phyloP scores from a whole-genome alignment of 2,329 filamentous ascomycete genomes.

The Canariomyces notabilis region DNA sequence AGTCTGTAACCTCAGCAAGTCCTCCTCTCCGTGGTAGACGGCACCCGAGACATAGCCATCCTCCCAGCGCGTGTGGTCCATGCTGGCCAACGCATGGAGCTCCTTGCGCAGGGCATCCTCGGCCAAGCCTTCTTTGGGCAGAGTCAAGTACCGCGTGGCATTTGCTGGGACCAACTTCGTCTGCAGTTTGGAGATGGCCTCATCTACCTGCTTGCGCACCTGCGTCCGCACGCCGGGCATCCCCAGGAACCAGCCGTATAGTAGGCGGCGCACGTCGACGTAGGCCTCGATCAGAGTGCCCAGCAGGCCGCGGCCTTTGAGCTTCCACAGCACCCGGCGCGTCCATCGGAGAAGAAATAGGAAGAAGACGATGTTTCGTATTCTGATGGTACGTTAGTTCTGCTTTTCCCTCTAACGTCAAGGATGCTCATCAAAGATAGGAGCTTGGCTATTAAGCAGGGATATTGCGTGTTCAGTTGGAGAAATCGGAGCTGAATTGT shows the following conservation, averaged over 20 bases:
- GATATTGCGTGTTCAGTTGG: background rate
- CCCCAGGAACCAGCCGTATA: constrained; percentile 81
- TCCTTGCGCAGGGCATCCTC: constrained; percentile 75
- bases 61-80: constrained; percentile 97
- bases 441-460: too few relatives aligned
- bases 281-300: constrained; percentile 75
- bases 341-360: constrained; percentile 82
- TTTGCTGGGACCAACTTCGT: constrained; percentile 73
- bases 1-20: constrained; percentile 76
- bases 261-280: constrained; percentile 61
- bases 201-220: constrained; percentile 77
- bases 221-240: constrained; percentile 81
- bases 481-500: background rate
- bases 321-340: constrained; percentile 73
- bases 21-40: constrained; percentile 89
- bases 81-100: constrained; percentile 68
- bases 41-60: constrained; percentile 91
- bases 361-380: constrained; percentile 84
- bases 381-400: constrained; percentile 44
- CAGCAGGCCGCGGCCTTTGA: constrained; percentile 82
- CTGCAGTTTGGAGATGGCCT: constrained; percentile 75
- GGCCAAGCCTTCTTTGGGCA: constrained; percentile 81
- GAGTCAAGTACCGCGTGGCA: constrained; percentile 64
- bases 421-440: too few relatives aligned
- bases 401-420: too few relatives aligned